Base-by-base conservation (phyloP, 176 grass and related monocot genomes). In the Phoenix roebelenii region DNA sequence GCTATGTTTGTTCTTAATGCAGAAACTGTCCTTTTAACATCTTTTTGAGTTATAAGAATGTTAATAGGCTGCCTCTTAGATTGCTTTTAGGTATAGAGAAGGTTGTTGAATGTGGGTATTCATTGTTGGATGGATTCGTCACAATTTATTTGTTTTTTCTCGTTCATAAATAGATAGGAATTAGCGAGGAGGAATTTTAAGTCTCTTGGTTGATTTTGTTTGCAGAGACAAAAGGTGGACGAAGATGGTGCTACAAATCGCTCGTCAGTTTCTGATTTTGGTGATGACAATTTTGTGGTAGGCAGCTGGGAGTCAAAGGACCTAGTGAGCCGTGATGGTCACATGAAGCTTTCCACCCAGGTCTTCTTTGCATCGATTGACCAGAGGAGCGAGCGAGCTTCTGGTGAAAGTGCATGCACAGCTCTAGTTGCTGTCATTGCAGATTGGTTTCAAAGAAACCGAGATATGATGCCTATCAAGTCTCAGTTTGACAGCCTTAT, bases 211-310 rank as follows among this genome's bases (percentile, higher is more conserved):
- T 44, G 50, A 52, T 70, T 68, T 72, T 25, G 25, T 44, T 69
- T 85, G 23, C 76, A 98, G 88, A 81, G 85, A 54, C 66, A 56
- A 69, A 85, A 65, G 59, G 81, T 51, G 18, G 65, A 78, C 4
- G 72, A 69, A 57, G 74, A 80, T 54, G 54, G 70, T 25, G 82
- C 76, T 16, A 61, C 22, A 59, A 85, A 82, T 55, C 73, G 79
- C 52, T 83, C 78, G 57, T 63, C 59, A 25, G 50, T 70, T 54
- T 87, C 85, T 0, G 74, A 92, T 44, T 98, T 98, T 76, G 94
- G 88, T 50, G 85, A 98, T 54, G 94, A 91, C 0, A 80, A 74
- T 79, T 98, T 98, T 83, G 76, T 91, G 59, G 69, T 98, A 22
- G 94, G 94, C 51, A 93, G 59, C 22, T 65, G 63, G 63, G 49